phyloP scores from a whole-genome alignment of 768 basidiomycete genomes.

The Pisolithus albus region DNA sequence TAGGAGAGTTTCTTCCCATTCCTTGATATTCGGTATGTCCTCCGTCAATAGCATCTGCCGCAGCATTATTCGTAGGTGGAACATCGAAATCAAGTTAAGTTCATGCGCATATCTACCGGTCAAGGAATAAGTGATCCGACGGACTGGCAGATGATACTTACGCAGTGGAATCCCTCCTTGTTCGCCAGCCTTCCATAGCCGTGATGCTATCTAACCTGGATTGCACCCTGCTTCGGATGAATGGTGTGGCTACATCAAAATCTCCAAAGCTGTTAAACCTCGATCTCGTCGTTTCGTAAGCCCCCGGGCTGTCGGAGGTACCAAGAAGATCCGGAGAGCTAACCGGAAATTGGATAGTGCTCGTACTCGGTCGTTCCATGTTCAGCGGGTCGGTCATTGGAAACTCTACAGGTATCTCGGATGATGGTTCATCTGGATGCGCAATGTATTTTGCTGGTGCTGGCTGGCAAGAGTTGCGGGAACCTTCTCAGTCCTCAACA shows the following conservation, averaged over 20 bases:
- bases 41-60: conserved; percentile 84
- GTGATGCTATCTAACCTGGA: conserved; percentile 60
- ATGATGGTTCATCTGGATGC: conserved; percentile 33
- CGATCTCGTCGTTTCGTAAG: conserved; percentile 44
- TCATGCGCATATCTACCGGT: conserved; percentile 66
- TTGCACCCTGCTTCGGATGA: conserved; percentile 79
- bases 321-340: conserved; percentile 63
- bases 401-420: conserved; percentile 52
- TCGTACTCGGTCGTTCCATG: conserved; percentile 43
- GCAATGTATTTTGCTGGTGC: conserved; percentile 10
- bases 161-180: conserved; percentile 85
- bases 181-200: conserved; percentile 73
- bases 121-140: conserved; percentile 2
- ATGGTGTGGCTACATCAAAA: conserved; percentile 65
- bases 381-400: conserved; percentile 48
- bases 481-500: conserved; percentile 71
- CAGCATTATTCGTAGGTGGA: conserved; percentile 85
- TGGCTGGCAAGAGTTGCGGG: conserved; percentile 39
- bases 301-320: conserved; percentile 49
- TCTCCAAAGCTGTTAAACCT: conserved; percentile 71
- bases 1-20: conserved; percentile 86
- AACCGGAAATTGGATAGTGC: conserved; percentile 75
- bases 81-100: conserved; percentile 80
- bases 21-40: conserved; percentile 68
- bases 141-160: conserved; percentile 34